Evolutionary conservation across 345 rosid genomes (phyloP).

Genomic region (Pistacia atlantica): DNA sequence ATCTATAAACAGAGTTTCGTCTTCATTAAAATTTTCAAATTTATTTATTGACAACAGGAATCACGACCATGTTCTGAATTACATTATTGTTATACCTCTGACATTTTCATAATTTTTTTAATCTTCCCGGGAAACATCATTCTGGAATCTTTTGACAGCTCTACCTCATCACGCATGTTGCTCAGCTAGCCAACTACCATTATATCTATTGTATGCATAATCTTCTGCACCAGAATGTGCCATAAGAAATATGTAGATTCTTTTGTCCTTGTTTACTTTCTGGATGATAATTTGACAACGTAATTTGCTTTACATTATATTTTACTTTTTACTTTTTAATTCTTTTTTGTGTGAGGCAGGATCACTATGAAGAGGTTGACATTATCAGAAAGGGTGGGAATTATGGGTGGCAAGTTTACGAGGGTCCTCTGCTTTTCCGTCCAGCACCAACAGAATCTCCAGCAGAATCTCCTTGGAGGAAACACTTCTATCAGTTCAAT

Average conservation of each 20-base stretch:
- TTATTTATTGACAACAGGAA: too few species aligned
- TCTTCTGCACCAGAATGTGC: neutral
- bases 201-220: neutral
- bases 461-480: neutral
- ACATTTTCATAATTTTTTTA: too few species aligned
- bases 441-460: constrained; percentile 22
- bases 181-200: too few species aligned
- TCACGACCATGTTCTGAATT: too few species aligned
- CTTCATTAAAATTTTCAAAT: too few species aligned
- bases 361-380: constrained; percentile 56
- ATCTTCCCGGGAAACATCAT: too few species aligned
- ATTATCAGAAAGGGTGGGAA: constrained; percentile 52
- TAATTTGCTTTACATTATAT: neutral
- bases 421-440: constrained; percentile 38
- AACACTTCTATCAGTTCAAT: constrained; percentile 24
- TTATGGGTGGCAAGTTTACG: constrained; percentile 53
- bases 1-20: neutral
- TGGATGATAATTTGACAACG: neutral
- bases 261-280: neutral
- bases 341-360: constrained; percentile 26
- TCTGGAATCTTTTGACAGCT: too few species aligned
- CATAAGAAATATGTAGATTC: neutral
- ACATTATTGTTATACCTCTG: too few species aligned
- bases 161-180: too few species aligned
- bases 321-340: constrained; percentile 1